Evolutionary conservation across 2,329 filamentous ascomycete genomes (phyloP).

Genomic region (Aspergillus awamori): DNA sequence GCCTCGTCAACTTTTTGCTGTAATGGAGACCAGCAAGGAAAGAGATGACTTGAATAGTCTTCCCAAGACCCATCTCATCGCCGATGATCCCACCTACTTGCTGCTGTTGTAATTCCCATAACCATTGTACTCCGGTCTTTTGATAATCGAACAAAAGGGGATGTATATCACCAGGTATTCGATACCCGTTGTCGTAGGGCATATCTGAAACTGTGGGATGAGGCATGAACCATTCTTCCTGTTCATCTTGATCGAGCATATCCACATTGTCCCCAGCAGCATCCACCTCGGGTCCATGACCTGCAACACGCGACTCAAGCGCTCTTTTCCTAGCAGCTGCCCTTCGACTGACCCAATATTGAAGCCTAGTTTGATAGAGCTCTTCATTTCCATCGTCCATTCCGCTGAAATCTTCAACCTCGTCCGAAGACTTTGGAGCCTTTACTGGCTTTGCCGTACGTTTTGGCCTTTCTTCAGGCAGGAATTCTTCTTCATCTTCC

Average conservation of each 20-base stretch:
- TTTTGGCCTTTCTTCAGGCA: conserved; percentile 33
- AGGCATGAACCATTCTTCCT: conserved; percentile 76
- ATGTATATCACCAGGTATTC: conserved; percentile 87
- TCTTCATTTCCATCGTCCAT: conserved; percentile 88
- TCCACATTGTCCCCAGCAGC: conserved; percentile 30
- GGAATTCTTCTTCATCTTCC: conserved; percentile 41
- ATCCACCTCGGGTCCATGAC: background rate
- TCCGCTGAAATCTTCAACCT: conserved; percentile 60
- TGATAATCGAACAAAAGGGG: conserved; percentile 95
- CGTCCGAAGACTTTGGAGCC: conserved; percentile 35
- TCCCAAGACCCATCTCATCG: conserved; percentile 98
- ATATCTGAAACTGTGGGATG: conserved; percentile 82
- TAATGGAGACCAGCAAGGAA: conserved; percentile 91
- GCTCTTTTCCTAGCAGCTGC: conserved; percentile 60
- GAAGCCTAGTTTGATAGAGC: conserved; percentile 74
- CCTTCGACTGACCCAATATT: conserved; percentile 71
- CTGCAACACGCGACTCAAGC: conserved; percentile 35
- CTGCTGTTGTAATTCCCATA: conserved; percentile 88
- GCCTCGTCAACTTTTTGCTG: conserved; percentile 79
- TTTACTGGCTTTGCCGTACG: conserved; percentile 23
- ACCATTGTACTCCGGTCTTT: conserved; percentile 94
- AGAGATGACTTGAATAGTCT: conserved; percentile 80
- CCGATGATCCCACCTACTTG: conserved; percentile 92
- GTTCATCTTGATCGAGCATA: conserved; percentile 44
- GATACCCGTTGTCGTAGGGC: conserved; percentile 72